phyloP scores from a whole-genome alignment of 257 asterid species.

The Echites panduratus region DNA sequence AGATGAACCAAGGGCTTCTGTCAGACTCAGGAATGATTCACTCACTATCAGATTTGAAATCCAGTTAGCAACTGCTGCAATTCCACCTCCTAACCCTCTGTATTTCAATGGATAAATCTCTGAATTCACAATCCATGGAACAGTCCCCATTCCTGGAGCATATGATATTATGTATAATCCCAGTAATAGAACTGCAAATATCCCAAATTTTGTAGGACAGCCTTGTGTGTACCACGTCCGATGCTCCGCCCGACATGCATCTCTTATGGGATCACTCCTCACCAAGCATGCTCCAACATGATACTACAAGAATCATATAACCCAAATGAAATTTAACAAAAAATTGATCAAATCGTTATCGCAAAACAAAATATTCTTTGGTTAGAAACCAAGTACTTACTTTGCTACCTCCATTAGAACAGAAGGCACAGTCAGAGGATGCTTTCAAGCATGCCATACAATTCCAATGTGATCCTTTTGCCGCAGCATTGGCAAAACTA shows the following conservation, averaged over 20 bases:
- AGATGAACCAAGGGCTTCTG: constrained; percentile 53
- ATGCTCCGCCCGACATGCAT: constrained; percentile 27
- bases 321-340: too few relatives aligned
- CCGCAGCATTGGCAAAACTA: constrained; percentile 21
- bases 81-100: constrained; percentile 77
- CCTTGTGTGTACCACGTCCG: constrained; percentile 68
- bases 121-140: constrained; percentile 77
- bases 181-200: constrained; percentile 47
- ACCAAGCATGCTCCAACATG: constrained; percentile 62
- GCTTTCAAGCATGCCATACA: constrained; percentile 52
- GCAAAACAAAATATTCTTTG: too few relatives aligned
- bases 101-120: constrained; percentile 70
- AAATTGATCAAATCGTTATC: too few relatives aligned
- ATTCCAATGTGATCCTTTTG: constrained; percentile 42
- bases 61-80: constrained; percentile 81
- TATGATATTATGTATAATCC: constrained; percentile 64
- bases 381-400: constrained; percentile 27
- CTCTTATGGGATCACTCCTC: constrained; percentile 14
- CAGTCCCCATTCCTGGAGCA: constrained; percentile 74
- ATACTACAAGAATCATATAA: constrained; percentile 24
- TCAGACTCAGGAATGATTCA: constrained; percentile 60
- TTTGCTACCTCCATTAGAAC: constrained; percentile 37
- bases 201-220: constrained; percentile 65
- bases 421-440: constrained; percentile 46
- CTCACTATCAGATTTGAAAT: constrained; percentile 66